These are phyloP conservation scores for Sclerotinia borealis DNA, from an alignment of 2,329 filamentous ascomycete genomes.

Conservation along the genomic window DNA sequence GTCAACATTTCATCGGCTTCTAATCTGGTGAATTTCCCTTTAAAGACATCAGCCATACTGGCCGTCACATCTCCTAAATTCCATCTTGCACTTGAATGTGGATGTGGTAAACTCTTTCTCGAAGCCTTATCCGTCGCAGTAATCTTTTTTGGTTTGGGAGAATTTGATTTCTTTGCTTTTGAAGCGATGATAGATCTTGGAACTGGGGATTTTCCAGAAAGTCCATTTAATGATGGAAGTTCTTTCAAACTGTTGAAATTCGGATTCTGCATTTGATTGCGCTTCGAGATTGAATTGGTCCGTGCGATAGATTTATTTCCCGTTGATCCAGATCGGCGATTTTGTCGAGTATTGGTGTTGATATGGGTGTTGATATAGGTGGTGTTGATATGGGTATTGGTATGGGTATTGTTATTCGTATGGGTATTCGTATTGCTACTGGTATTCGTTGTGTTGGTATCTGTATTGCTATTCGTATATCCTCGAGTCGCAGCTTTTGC, in stretches of 20 bases:
- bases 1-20: constrained; percentile 56
- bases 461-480: constrained; percentile 12
- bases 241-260: constrained; percentile 5
- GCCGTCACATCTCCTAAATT: constrained; percentile 49
- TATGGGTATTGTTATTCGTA: neutral
- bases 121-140: constrained; percentile 1
- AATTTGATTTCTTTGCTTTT: constrained; percentile 37
- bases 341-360: neutral
- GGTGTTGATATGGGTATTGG: neutral
- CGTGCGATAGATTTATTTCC: constrained; percentile 2
- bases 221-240: constrained; percentile 13
- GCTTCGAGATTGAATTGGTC: constrained; percentile 18
- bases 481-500: constrained; percentile 31
- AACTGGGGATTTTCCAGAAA: constrained; percentile 25
- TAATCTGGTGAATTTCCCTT: constrained; percentile 45
- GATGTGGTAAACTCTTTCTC: constrained; percentile 11
- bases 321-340: neutral
- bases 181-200: constrained; percentile 32
- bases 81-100: constrained; percentile 40
- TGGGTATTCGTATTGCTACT: neutral
- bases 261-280: constrained; percentile 12
- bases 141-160: constrained; percentile 32
- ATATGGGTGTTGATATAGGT: neutral
- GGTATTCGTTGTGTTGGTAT: neutral
- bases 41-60: constrained; percentile 52